Evolutionary conservation across 2,329 filamentous ascomycete species (phyloP).

Genomic region (Penicillium sp.): DNA sequence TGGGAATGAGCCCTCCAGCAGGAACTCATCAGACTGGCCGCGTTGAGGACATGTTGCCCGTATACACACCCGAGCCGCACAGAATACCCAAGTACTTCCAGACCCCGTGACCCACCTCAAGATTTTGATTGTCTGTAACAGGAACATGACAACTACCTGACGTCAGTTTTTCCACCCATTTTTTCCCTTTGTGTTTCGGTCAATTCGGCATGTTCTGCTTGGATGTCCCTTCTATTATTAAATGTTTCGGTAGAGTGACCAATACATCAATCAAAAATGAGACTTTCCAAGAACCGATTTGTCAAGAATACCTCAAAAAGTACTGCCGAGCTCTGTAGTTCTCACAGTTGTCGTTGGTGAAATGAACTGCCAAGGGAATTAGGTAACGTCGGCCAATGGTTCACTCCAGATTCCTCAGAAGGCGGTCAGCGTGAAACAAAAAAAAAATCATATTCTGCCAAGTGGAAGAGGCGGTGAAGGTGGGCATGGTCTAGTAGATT

Average conservation of each 20-base stretch:
- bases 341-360: neutral
- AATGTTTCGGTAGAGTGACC: neutral
- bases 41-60: neutral
- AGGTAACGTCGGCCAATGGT: neutral
- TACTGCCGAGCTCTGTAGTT: neutral
- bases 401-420: neutral
- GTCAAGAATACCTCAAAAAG: neutral
- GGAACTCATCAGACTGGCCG: neutral
- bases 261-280: neutral
- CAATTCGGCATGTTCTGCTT: neutral
- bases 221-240: neutral
- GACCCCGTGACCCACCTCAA: conserved; percentile 1
- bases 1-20: neutral
- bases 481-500: conserved; percentile 29
- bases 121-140: conserved; percentile 9
- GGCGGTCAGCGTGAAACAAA: neutral
- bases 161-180: neutral
- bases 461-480: conserved; percentile 26
- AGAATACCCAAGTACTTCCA: neutral
- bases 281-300: neutral
- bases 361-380: no score
- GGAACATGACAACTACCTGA: conserved; percentile 1
- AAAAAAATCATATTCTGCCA: conserved; percentile 23
- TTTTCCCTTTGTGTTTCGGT: neutral
- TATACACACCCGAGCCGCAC: neutral